Conservation (phyloP, 805 yeast genomes). For the Pichia eremophila region DNA sequence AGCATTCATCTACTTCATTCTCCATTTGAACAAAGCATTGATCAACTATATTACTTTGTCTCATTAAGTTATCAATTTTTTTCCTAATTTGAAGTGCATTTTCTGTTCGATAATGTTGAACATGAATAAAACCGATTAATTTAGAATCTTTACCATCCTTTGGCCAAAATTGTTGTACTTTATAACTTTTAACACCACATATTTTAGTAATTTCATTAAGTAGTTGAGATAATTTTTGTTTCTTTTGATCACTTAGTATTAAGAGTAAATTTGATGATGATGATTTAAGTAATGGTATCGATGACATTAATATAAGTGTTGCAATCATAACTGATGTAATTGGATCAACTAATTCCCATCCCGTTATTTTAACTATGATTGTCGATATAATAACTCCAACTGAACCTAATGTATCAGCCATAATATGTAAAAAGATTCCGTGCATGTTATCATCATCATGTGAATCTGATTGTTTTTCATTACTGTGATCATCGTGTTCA, state of each 20-base stretch:
- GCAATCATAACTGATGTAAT: constrained; percentile 86
- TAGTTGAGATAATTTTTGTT: constrained; percentile 51
- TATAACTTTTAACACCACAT: constrained; percentile 76
- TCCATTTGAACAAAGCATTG: constrained; percentile 26
- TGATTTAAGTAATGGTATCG: constrained; percentile 74
- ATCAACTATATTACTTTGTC: constrained; percentile 13
- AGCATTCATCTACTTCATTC: constrained; percentile 31
- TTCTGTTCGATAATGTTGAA: constrained; percentile 47
- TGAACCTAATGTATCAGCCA: constrained; percentile 95
- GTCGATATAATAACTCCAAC: constrained; percentile 96
- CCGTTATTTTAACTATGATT: constrained; percentile 52
- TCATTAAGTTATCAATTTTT: constrained; percentile 22
- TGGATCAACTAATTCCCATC: constrained; percentile 83
- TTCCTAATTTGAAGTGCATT: constrained; percentile 19
- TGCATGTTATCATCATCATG: constrained; percentile 65
- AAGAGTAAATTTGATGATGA: constrained; percentile 69
- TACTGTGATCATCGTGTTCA: no score
- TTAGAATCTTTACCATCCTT: constrained; percentile 27
- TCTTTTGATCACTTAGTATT: constrained; percentile 44
- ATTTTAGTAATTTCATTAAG: constrained; percentile 59
- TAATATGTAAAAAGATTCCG: constrained; percentile 85
- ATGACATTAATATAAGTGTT: constrained; percentile 64
- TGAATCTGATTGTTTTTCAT: background rate
- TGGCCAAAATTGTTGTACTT: constrained; percentile 92
- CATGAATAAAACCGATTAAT: constrained; percentile 72